phyloP scores from a whole-genome alignment of 1,139 yeast species.

The Yamadazyma aaseri region DNA sequence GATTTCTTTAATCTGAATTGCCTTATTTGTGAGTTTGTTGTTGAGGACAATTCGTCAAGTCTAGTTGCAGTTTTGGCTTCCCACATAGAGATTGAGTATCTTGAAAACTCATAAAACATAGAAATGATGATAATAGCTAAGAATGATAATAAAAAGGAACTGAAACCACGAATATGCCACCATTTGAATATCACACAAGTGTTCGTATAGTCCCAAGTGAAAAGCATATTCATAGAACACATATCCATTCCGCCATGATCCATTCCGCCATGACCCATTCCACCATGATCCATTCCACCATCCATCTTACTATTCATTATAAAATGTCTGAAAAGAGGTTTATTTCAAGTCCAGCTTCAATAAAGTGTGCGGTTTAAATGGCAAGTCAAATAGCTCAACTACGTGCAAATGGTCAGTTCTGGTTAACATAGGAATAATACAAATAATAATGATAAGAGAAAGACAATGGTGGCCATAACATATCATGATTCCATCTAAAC shows the following conservation, averaged over 20 bases:
- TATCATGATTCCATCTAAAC: no score
- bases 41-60: constrained; percentile 17
- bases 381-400: no score
- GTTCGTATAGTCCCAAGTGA: constrained; percentile 76
- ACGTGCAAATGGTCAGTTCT: no score
- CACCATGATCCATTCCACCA: constrained; percentile 2
- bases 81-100: constrained; percentile 37
- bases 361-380: no score
- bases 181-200: constrained; percentile 70
- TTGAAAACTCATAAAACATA: constrained; percentile 61
- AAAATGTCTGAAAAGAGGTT: no score
- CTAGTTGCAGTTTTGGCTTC: constrained; percentile 18
- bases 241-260: constrained; percentile 18
- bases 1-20: constrained; percentile 34
- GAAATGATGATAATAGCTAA: constrained; percentile 49
- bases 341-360: no score
- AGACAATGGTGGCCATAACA: no score
- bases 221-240: constrained; percentile 78
- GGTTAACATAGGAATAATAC: no score
- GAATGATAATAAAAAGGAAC: constrained; percentile 53
- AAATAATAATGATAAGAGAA: no score
- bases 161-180: constrained; percentile 70
- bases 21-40: constrained; percentile 15
- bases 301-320: constrained; percentile 8
- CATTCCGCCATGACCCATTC: constrained; percentile 1